Percentiles rank a stretch among this genome's conserved stretches.
These are phyloP conservation scores for Symmetrospora coprosmae DNA, from an alignment of 768 basidiomycete genomes.

Conservation along the genomic window DNA sequence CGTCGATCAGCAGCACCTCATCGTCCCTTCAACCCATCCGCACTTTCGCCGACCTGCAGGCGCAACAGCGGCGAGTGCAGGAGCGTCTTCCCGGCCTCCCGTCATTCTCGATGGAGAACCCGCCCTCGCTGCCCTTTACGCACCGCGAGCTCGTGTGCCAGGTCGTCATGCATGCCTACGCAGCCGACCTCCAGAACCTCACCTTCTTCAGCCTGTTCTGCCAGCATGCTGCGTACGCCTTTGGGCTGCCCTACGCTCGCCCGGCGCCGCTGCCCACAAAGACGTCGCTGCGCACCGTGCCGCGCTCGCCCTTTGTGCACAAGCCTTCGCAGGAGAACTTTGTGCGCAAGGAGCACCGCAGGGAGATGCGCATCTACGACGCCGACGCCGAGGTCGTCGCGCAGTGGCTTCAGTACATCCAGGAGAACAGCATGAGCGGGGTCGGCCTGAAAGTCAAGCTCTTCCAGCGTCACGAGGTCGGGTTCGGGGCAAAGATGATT, in stretches of 20 bases:
- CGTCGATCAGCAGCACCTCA: too few relatives aligned
- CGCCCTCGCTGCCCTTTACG: background rate
- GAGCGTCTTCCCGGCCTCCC: background rate
- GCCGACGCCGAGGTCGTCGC: slow-evolving; percentile 63
- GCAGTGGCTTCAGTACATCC: slow-evolving; percentile 64
- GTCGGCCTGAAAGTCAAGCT: slow-evolving; percentile 71
- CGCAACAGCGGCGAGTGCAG: too few relatives aligned
- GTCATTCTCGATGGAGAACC: background rate
- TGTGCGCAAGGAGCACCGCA: slow-evolving; percentile 64
- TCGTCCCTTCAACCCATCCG: too few relatives aligned
- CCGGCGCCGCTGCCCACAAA: slow-evolving; percentile 56
- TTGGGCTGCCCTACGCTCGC: slow-evolving; percentile 63
- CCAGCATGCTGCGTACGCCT: slow-evolving; percentile 63
- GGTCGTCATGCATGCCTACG: slow-evolving; percentile 53
- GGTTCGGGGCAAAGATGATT: slow-evolving; percentile 30
- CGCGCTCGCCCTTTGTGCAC: slow-evolving; percentile 69
- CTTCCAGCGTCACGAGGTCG: slow-evolving; percentile 55
- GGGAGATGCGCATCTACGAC: slow-evolving; percentile 82
- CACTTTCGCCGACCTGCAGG: too few relatives aligned
- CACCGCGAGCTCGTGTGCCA: background rate
- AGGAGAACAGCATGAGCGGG: slow-evolving; percentile 60
- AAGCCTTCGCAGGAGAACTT: slow-evolving; percentile 96
- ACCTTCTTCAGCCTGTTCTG: slow-evolving; percentile 73
- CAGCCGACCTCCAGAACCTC: slow-evolving; percentile 45
- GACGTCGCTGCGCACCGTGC: slow-evolving; percentile 71